phyloP scores from a whole-genome alignment of 768 basidiomycete genomes.

The Mycena galopus region DNA sequence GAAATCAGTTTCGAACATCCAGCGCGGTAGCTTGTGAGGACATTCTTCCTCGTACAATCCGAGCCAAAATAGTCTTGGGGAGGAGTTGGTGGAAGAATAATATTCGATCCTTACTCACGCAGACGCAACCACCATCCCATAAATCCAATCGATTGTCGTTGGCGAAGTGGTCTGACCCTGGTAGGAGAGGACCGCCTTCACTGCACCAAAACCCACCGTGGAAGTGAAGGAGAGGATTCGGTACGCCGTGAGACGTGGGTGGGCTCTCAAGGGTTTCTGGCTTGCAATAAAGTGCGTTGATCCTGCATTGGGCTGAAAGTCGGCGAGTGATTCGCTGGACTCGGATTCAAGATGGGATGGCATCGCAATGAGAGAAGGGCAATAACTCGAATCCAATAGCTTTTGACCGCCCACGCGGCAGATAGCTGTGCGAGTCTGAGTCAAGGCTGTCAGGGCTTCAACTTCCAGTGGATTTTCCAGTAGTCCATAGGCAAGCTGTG shows the following conservation, averaged over 20 bases:
- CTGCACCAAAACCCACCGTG: not conserved
- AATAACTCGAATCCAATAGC: no score
- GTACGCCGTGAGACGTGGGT: slow-evolving; percentile 18
- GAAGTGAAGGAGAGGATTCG: slow-evolving; percentile 7
- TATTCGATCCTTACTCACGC: not conserved
- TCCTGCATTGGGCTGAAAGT: not conserved
- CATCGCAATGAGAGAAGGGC: not conserved
- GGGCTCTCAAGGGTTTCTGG: not conserved
- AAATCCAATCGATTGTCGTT: slow-evolving; percentile 23
- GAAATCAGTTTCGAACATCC: slow-evolving; percentile 17
- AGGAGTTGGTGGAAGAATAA: not conserved
- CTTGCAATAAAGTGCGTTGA: not conserved
- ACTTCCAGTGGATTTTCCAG: no score
- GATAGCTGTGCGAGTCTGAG: no score
- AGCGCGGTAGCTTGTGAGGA: not conserved
- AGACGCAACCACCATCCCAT: slow-evolving; percentile 9
- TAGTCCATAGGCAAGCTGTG: no score
- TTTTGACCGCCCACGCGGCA: no score
- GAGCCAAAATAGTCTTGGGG: slow-evolving; percentile 13
- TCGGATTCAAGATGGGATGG: not conserved
- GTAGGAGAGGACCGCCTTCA: slow-evolving; percentile 15
- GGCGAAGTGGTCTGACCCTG: not conserved
- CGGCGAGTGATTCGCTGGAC: not conserved
- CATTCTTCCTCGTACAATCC: slow-evolving; percentile 24
- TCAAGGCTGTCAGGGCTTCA: no score